Conservation (phyloP, 345 rosid species). For the Eucalyptus cloeziana region DNA sequence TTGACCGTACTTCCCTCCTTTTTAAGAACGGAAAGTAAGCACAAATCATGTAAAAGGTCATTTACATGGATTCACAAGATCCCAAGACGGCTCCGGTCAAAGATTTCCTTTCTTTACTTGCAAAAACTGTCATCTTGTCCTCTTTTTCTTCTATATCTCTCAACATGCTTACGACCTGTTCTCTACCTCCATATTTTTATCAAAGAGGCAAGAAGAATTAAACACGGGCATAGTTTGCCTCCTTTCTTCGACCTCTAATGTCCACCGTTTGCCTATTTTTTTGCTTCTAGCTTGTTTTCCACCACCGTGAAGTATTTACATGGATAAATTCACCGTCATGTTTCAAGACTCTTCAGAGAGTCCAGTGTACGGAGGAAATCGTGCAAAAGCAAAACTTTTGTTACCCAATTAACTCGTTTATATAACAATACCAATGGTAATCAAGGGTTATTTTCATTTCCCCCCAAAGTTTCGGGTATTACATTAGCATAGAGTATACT, state of each 20-base stretch:
- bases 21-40: background rate
- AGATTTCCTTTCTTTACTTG: background rate
- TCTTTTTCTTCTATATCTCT: background rate
- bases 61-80: background rate
- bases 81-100: background rate
- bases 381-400: background rate
- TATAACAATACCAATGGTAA: background rate
- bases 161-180: background rate
- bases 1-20: background rate
- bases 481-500: background rate
- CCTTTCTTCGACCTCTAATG: background rate
- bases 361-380: background rate
- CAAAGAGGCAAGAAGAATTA: background rate
- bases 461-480: background rate
- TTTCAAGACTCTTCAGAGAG: background rate
- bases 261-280: background rate
- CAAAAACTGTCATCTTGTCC: background rate
- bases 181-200: background rate
- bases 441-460: background rate
- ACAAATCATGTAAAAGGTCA: background rate
- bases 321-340: background rate
- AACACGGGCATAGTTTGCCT: background rate
- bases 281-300: background rate
- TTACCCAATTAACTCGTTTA: background rate
- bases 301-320: background rate